Conservation (phyloP, 1,284 basidiomycete genomes). For the Fomitopsis betulina region DNA sequence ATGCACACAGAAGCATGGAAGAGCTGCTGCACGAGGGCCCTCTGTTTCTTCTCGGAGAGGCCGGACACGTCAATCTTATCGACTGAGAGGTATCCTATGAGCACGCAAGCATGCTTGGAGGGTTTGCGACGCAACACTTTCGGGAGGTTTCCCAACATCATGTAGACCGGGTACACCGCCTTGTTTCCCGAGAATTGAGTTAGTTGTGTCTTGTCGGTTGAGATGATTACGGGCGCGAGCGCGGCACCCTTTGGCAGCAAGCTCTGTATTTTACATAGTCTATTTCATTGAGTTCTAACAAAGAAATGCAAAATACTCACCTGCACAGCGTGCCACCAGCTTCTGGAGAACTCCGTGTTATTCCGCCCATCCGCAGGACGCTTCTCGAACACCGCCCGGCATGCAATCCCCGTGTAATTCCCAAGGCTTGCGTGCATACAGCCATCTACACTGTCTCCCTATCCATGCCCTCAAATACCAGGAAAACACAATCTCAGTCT, state of each 20-base stretch:
- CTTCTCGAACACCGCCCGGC: no score
- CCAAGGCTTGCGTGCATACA: no score
- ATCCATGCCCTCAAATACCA: no score
- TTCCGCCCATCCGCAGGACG: no score
- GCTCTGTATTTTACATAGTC: not conserved
- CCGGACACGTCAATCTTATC: not conserved
- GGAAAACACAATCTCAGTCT: no score
- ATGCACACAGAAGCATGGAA: slow-evolving; percentile 18
- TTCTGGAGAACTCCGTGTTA: no score
- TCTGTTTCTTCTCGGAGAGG: not conserved
- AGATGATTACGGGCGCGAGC: slow-evolving; percentile 1
- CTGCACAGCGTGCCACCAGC: no score
- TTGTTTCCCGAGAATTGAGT: slow-evolving; percentile 1
- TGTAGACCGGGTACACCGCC: slow-evolving; percentile 4
- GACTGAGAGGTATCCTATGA: not conserved
- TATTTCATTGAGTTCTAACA: no score
- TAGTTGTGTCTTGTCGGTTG: slow-evolving; percentile 5
- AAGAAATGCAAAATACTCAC: no score
- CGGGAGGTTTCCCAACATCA: slow-evolving; percentile 3
- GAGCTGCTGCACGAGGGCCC: slow-evolving; percentile 3
- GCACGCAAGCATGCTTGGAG: not conserved
- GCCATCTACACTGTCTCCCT: no score
- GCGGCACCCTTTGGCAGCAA: not conserved
- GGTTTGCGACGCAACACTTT: slow-evolving; percentile 2
- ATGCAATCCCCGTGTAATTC: no score